Percentiles rank a stretch among this genome's conserved stretches.
Evolutionary conservation across 106 monocot species (phyloP).

Genomic region (Iris macrosiphon): DNA sequence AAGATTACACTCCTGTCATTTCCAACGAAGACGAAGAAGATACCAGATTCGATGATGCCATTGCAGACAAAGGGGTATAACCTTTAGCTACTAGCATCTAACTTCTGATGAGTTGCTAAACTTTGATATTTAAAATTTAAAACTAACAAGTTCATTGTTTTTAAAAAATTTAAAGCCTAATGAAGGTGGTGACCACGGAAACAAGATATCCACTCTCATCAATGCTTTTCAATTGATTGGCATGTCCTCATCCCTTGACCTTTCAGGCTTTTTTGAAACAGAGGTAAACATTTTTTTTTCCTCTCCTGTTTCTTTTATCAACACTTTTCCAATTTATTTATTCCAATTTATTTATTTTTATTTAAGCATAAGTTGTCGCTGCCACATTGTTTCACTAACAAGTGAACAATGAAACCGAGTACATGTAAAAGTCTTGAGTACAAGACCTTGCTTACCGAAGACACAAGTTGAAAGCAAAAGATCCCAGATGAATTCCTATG

Average conservation of each 20-base stretch:
- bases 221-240: slow-evolving; percentile 52
- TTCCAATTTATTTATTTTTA: too few species aligned
- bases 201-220: slow-evolving; percentile 9
- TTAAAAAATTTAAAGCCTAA: too few species aligned
- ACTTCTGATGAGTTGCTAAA: background rate
- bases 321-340: too few species aligned
- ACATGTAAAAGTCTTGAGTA: too few species aligned
- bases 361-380: too few species aligned
- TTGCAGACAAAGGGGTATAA: slow-evolving; percentile 43
- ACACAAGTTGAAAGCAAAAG: too few species aligned
- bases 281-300: too few species aligned
- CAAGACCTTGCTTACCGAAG: too few species aligned
- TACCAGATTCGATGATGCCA: background rate
- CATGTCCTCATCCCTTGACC: slow-evolving; percentile 52
- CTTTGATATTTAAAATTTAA: background rate
- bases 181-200: slow-evolving; percentile 18
- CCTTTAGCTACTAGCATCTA: too few species aligned
- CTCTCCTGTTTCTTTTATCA: background rate
- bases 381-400: too few species aligned
- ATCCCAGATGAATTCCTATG: too few species aligned
- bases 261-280: slow-evolving; percentile 47
- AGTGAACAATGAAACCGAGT: too few species aligned
- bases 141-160: background rate
- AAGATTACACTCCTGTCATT: slow-evolving; percentile 55
- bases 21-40: slow-evolving; percentile 81